Percentiles rank a stretch among this genome's conserved stretches.
Evolutionary conservation across 805 yeast genomes (phyloP).

Genomic region (Suhomyces sp.): DNA sequence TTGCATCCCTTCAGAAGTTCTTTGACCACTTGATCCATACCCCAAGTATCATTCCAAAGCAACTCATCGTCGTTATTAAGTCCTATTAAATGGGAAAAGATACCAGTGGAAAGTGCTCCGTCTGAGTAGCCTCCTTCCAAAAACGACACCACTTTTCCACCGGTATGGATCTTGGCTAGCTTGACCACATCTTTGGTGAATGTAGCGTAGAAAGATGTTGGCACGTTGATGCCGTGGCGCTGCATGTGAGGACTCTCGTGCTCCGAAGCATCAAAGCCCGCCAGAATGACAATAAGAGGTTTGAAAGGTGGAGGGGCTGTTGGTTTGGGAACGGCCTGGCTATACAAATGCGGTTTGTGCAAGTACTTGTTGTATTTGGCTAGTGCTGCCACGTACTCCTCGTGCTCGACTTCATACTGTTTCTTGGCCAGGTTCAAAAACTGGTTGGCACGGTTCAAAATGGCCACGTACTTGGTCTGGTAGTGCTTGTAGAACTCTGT

Average conservation of each 20-base stretch:
- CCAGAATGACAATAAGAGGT: slow-evolving; percentile 67
- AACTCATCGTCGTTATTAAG: slow-evolving; percentile 46
- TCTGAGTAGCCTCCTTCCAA: slow-evolving; percentile 88
- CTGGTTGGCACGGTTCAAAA: slow-evolving; percentile 65
- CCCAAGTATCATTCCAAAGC: slow-evolving; percentile 65
- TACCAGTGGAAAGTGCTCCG: slow-evolving; percentile 75
- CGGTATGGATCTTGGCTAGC: slow-evolving; percentile 59
- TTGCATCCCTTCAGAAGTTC: slow-evolving; percentile 69
- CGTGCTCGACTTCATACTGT: slow-evolving; percentile 39
- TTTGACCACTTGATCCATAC: slow-evolving; percentile 56
- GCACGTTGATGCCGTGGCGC: slow-evolving; percentile 76
- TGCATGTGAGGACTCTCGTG: slow-evolving; percentile 83
- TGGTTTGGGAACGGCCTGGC: slow-evolving; percentile 27
- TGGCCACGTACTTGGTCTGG: slow-evolving; percentile 54
- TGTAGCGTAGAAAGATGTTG: slow-evolving; percentile 70
- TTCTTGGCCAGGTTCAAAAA: slow-evolving; percentile 51
- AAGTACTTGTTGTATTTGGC: slow-evolving; percentile 31
- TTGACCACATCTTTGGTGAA: slow-evolving; percentile 73
- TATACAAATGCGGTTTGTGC: slow-evolving; percentile 29
- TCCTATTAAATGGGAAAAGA: slow-evolving; percentile 75
- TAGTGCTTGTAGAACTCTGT: slow-evolving; percentile 67
- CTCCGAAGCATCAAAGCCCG: slow-evolving; percentile 88
- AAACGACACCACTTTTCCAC: slow-evolving; percentile 63
- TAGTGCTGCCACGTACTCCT: slow-evolving; percentile 23
- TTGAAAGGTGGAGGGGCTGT: slow-evolving; percentile 37